Conservation (phyloP, 306 rosid species). For the Prunus kanzakura region DNA sequence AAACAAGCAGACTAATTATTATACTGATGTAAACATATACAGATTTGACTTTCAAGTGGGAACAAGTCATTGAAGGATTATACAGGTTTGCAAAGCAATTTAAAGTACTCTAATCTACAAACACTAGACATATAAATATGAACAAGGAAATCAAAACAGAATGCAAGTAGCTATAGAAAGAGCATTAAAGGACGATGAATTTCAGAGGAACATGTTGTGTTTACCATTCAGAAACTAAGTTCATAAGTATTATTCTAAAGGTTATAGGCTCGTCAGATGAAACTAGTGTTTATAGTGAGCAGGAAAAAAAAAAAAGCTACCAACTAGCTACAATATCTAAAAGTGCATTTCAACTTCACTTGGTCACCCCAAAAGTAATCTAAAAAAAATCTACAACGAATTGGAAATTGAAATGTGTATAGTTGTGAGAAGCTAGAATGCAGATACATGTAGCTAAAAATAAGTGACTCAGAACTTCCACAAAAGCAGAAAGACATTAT, state of each 20-base stretch:
- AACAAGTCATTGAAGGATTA: background rate
- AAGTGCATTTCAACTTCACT: background rate
- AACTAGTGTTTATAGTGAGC: background rate
- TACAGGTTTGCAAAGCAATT: background rate
- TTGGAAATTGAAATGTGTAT: background rate
- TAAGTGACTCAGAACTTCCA: constrained; percentile 15
- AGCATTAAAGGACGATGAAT: background rate
- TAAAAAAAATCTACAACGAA: background rate
- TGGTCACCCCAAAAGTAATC: background rate
- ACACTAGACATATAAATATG: background rate
- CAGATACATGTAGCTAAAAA: constrained; percentile 1
- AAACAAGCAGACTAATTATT: constrained; percentile 18
- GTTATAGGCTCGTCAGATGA: background rate
- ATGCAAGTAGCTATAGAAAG: background rate
- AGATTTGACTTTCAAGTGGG: constrained; percentile 8
- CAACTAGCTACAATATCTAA: background rate
- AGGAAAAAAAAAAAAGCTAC: background rate
- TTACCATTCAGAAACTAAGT: too few species aligned
- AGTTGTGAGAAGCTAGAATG: constrained; percentile 12
- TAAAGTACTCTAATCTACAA: too few species aligned
- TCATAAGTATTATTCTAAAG: background rate
- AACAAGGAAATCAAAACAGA: background rate
- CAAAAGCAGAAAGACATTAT: background rate
- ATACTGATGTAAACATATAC: constrained; percentile 1
- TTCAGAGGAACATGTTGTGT: background rate